Evolutionary conservation across 441 rosid genomes (phyloP), one percentile per base, ranked within the genome.

Genomic region (Raphanus hybrid): DNA sequence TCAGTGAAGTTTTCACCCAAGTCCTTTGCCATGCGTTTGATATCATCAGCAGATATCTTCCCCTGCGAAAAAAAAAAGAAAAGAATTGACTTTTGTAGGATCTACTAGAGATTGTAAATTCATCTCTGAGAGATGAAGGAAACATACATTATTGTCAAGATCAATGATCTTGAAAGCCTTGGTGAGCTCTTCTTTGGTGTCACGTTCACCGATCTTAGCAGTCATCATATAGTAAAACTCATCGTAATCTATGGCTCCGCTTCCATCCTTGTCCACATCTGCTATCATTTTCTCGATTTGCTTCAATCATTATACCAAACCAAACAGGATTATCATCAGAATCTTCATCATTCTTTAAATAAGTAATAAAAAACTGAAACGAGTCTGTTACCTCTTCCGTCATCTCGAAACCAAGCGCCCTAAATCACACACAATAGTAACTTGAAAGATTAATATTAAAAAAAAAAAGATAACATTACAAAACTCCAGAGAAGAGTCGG

Each of bases 331-430:
- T 58, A 23, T 52, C 52, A 64, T 52, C 63, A 64, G 14, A 26
- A 39, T 18, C 18, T 15, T 29, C 34, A 29, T 39, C 48, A 34
- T 34, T 14, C 65, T 34, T 5, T 18, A n/a, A 37, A 63, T 6
- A 37, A 63, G 67, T 8, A 16, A 16, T 16, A 9, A 15, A 69
- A 32, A 43, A 45, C 4, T 8, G 60, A 11, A 14, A 65, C 1
- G n/a, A n/a, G 16, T 27, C 61, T 37, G 48, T 16, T 18, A 64
- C 98, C 97, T 96, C 91, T 78, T 89, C 92, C 0, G 90, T 91
- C 94, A 91, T 89, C 85, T 95, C 98, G 1, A 95, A 95, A 59
- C 99, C 99, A 68, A 96, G 99, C 57, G 99, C 96, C 97, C 99
- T 93, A 35, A 87, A 55, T 55, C 29, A 55, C 65, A 78, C 12